Conservation (phyloP, 2,329 filamentous ascomycete genomes). For the Penicillium oxalicum region DNA sequence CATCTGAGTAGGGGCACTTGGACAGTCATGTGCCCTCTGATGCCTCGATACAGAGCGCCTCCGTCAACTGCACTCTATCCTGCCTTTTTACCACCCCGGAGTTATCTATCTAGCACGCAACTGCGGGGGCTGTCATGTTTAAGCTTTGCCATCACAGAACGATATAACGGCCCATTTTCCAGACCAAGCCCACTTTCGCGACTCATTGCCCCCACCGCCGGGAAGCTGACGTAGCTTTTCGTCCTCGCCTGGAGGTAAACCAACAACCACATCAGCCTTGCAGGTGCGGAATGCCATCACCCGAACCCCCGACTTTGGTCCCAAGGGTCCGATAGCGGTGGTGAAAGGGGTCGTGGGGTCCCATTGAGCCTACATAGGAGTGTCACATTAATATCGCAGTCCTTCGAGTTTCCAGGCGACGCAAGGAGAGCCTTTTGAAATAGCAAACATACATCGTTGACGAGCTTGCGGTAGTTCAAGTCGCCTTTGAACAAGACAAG, state of each 20-base stretch:
- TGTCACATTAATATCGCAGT: no score
- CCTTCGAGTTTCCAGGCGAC: no score
- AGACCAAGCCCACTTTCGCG: constrained; percentile 86
- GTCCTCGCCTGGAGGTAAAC: constrained; percentile 73
- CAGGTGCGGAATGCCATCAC: constrained; percentile 84
- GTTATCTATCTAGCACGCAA: neutral
- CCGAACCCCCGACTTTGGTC: constrained; percentile 73
- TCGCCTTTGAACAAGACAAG: constrained; percentile 96
- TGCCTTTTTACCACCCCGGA: no score
- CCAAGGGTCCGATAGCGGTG: constrained; percentile 78
- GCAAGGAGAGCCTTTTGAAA: no score
- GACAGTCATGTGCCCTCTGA: no score
- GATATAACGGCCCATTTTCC: constrained; percentile 97
- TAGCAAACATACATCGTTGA: constrained; percentile 64
- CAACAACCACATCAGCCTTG: constrained; percentile 94
- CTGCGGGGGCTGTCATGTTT: neutral
- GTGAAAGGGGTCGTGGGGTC: constrained; percentile 79
- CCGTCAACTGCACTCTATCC: no score
- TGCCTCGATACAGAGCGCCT: no score
- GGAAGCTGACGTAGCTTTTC: constrained; percentile 66
- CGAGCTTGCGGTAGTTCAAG: constrained; percentile 90
- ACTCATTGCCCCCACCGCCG: constrained; percentile 62
- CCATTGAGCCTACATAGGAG: constrained; percentile 60
- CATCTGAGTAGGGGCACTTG: no score
- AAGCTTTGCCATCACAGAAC: constrained; percentile 63